A percentile compares a stretch with the other conserved stretches of the same genome.
Evolutionary conservation across 148 eudicot species (phyloP).

Genomic region (Amaranthus hypochondriacus): DNA sequence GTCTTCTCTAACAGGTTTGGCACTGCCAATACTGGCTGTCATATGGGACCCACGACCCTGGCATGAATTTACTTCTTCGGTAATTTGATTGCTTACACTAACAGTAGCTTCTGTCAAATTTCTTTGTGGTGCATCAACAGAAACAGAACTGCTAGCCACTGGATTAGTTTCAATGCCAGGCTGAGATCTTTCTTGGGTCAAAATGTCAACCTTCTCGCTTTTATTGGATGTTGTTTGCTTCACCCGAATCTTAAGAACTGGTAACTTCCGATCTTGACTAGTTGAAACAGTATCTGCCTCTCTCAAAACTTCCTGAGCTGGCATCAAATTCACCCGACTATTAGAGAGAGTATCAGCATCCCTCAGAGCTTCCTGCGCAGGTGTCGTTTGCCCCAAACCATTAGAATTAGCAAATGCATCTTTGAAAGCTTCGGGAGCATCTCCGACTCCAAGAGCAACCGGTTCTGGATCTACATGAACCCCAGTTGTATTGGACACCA

Average conservation of each 20-base stretch:
- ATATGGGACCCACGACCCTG: slow-evolving; percentile 81
- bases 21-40: slow-evolving; percentile 94
- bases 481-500: neutral
- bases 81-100: slow-evolving; percentile 49
- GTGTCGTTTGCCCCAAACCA: slow-evolving; percentile 40
- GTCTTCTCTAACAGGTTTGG: slow-evolving; percentile 51
- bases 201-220: slow-evolving; percentile 45
- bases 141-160: slow-evolving; percentile 74
- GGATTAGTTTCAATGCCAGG: slow-evolving; percentile 51
- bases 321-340: slow-evolving; percentile 27
- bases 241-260: slow-evolving; percentile 59
- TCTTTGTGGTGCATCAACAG: slow-evolving; percentile 71
- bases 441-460: neutral
- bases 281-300: slow-evolving; percentile 50
- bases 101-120: slow-evolving; percentile 35
- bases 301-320: slow-evolving; percentile 32
- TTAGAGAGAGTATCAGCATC: slow-evolving; percentile 34
- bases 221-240: slow-evolving; percentile 59
- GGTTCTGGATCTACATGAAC: neutral
- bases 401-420: slow-evolving; percentile 39
- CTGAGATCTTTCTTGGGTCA: slow-evolving; percentile 42
- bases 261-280: slow-evolving; percentile 49
- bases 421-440: slow-evolving; percentile 11
- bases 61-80: slow-evolving; percentile 80
- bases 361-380: slow-evolving; percentile 20